Evolutionary conservation across 2,329 filamentous ascomycete species (phyloP), one percentile per base, ranked within the genome.

Genomic region (Ramularia endophylla): DNA sequence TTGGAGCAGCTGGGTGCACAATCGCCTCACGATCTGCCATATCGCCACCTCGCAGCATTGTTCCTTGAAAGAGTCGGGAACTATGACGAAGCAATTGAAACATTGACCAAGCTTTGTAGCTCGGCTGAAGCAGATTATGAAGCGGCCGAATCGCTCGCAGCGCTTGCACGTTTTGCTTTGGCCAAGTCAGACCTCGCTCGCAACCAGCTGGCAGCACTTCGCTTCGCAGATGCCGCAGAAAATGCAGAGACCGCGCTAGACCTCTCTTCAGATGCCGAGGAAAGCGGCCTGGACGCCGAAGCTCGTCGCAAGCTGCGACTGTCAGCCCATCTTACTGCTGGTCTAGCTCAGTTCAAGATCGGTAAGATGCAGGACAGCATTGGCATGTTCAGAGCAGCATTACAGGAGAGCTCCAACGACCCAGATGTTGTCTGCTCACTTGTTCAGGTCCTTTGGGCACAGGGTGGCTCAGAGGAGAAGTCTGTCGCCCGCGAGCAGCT

Each of bases 361-460:
- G 67, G 77, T 17, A 69, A 81, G 17, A 75, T 83, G 50, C 75
- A 81, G 29, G 75, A 79, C 37, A 84, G 88, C 0, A 80, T 95
- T 18, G 71, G 75, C 8, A 88, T 84, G 66, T 94, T 98, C 63
- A 80, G 87, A 49, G 73, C 79, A 2, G 88, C 88, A 0, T 71
- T 97, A 6, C 73, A 81, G 41, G 88, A 94, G 60, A 87, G 85
- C 1, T 69, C 77, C 20, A 77, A 77, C 27, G 81, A 87, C 47
- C 84, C 89, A 0, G 88, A 95, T 57, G 83, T 90, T 1, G 81
- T 88, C 0, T 95, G 89, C 57, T 72, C 95, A 9, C 72, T 97
- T 9, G 85, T 89, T 0, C 87, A 97, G 64, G 85, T 97, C 0
- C 74, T 97, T 0, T 98, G 92, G 90, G 89, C 89, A 0, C 87